phyloP scores from a whole-genome alignment of 345 rosid genomes.

The Pugionium cornutum region DNA sequence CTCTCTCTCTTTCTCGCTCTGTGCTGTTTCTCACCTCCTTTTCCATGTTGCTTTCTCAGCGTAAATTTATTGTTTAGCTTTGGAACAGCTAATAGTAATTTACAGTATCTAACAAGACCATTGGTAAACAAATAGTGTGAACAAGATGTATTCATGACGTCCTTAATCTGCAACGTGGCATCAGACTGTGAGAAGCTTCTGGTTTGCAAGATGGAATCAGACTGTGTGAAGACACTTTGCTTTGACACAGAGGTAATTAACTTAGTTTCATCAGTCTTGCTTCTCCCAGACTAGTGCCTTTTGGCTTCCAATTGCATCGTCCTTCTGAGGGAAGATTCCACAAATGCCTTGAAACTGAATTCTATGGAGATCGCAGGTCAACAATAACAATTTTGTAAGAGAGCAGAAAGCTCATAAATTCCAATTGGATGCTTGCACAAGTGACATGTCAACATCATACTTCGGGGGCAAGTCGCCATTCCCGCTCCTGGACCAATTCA shows the following conservation, averaged over 20 bases:
- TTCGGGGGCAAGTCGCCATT: constrained; percentile 74
- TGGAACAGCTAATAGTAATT: neutral
- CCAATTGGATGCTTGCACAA: constrained; percentile 40
- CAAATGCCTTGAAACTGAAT: constrained; percentile 14
- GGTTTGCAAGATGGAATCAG: constrained; percentile 86
- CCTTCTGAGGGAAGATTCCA: neutral
- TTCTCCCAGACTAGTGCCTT: neutral
- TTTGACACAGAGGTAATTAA: constrained; percentile 82
- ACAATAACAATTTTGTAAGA: constrained; percentile 45
- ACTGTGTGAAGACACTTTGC: constrained; percentile 79
- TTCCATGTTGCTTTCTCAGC: too few relatives aligned
- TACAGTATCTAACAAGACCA: constrained; percentile 33
- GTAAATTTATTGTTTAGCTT: neutral
- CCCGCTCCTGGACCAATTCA: constrained; percentile 73
- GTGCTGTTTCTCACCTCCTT: neutral
- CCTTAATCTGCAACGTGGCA: constrained; percentile 85
- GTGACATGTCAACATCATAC: constrained; percentile 49
- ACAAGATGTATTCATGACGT: constrained; percentile 79
- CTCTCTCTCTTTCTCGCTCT: constrained; percentile 6
- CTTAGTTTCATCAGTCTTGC: constrained; percentile 19
- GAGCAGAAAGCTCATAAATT: constrained; percentile 39
- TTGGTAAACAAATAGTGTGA: constrained; percentile 56
- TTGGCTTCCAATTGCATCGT: neutral
- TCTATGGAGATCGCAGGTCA: constrained; percentile 51
- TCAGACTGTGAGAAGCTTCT: constrained; percentile 78